Evolutionary conservation across 1,284 basidiomycete species (phyloP), one percentile per base, ranked within the genome.

Genomic region (Naganishia cerealis): DNA sequence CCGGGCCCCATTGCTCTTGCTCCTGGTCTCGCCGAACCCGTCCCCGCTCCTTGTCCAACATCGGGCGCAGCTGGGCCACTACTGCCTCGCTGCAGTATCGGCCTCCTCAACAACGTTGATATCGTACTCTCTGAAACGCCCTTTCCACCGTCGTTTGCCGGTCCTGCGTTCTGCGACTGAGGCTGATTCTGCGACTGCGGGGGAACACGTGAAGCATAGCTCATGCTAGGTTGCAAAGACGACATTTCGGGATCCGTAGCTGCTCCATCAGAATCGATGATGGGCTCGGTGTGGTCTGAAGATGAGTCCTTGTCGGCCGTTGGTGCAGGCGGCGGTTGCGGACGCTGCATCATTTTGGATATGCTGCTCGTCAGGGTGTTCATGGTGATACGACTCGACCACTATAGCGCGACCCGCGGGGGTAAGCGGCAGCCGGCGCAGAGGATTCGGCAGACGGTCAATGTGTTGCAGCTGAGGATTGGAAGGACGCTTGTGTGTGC

Each of bases 301-400:
- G 59, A 15, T n/a, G 33, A 0, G 0, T 38, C 36, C 18, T 48
- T 26, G 55, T 38, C 55, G 36, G 46, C 15, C 8, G 61, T 18
- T 1, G 59, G 56, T 29, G 21, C 48, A 10, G 46, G 33, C 0
- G 48, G 29, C 21, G 59, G 50, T 54, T 63, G 61, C 18, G 61
- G 61, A 26, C 61, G 61, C 39, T 63, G 61, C 61, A 63, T 63
- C 61, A 63, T 63, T 21, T 63, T 63, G 50, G 61, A 63, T 50
- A 63, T 63, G 61, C 61, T 63, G 61, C 61, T 63, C 50, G 61
- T 63, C 1, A 63, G 36, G 7, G 61, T 26, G 61, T 63, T 63
- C 61, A 63, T 63, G 50, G 38, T 63, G 50, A 29, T 55, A 8
- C 18, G 15, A 29, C 16, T 55, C 36, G 53, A 26, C 53, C 26